A percentile compares a stretch with the other conserved stretches of the same genome.
Conservation (phyloP, 2,329 filamentous ascomycete species). For the Aspergillus eucalypticola region DNA sequence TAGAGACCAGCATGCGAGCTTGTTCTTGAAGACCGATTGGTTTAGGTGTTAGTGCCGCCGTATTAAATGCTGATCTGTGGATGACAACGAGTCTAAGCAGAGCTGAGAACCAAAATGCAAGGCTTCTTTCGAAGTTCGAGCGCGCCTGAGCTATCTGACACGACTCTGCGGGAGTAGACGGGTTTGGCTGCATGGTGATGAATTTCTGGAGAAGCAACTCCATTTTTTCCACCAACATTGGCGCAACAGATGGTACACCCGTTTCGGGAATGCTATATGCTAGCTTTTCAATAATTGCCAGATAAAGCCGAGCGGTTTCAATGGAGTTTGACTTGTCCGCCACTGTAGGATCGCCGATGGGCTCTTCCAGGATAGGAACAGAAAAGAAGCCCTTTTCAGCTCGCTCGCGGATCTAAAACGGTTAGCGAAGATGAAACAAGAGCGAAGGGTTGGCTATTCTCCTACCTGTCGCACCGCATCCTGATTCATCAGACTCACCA, state of each 20-base stretch:
- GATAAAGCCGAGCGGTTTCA: conserved; percentile 38
- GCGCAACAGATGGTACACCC: conserved; percentile 33
- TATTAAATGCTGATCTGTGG: conserved; percentile 40
- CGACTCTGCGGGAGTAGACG: conserved; percentile 20
- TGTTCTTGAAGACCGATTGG: conserved; percentile 35
- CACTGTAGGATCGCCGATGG: conserved; percentile 11
- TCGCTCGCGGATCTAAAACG: conserved; percentile 40
- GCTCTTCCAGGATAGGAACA: conserved; percentile 33
- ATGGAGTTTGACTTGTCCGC: conserved; percentile 23
- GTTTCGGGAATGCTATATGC: conserved; percentile 39
- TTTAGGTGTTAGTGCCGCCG: conserved; percentile 23
- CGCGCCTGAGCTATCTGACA: conserved; percentile 20
- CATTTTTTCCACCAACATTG: conserved; percentile 44
- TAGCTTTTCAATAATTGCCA: conserved; percentile 43
- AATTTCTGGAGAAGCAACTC: conserved; percentile 41
- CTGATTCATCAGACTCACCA: conserved; percentile 41
- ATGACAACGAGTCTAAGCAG: conserved; percentile 43
- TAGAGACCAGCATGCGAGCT: conserved; percentile 39
- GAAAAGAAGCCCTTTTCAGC: conserved; percentile 44
- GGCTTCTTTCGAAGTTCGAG: conserved; percentile 30
- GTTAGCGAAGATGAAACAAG: conserved; percentile 16
- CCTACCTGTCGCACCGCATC: conserved; percentile 40
- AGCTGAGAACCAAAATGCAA: conserved; percentile 45
- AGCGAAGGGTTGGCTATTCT: conserved; percentile 11
- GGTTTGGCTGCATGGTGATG: conserved; percentile 30